These are phyloP conservation scores for Hagleromyces aurorensis DNA, from an alignment of 805 yeast genomes.

Conservation along the genomic window DNA sequence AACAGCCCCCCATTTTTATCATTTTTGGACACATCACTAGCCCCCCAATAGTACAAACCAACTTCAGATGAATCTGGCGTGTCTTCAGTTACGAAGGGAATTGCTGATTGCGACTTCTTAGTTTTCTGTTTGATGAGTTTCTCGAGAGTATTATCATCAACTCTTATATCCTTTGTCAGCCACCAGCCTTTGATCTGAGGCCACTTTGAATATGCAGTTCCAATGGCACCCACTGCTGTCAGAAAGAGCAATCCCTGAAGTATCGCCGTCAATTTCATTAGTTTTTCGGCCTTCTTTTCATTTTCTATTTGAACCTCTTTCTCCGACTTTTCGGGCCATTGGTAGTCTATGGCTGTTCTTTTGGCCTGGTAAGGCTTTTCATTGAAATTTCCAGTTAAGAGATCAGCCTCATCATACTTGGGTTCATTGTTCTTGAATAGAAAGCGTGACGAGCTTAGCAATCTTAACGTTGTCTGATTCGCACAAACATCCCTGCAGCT, in stretches of 20 bases:
- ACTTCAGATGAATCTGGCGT: constrained; percentile 34
- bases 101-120: constrained; percentile 12
- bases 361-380: constrained; percentile 25
- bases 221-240: constrained; percentile 31
- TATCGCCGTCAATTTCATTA: constrained; percentile 39
- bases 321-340: constrained; percentile 18
- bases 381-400: constrained; percentile 23
- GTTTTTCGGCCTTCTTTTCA: constrained; percentile 33
- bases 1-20: constrained; percentile 28
- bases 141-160: constrained; percentile 18
- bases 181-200: constrained; percentile 31
- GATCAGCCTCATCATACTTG: constrained; percentile 30
- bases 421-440: constrained; percentile 18
- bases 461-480: too few species aligned
- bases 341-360: constrained; percentile 12
- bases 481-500: too few species aligned
- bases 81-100: constrained; percentile 31
- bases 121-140: constrained; percentile 16
- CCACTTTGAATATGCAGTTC: constrained; percentile 33
- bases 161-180: constrained; percentile 14
- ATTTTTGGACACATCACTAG: constrained; percentile 29
- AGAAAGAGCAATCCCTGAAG: constrained; percentile 37
- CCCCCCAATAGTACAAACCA: constrained; percentile 62
- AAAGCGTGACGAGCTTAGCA: too few species aligned
- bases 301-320: constrained; percentile 14